Conservation (phyloP, 2,329 filamentous ascomycete genomes). For the Penicillium sp. region DNA sequence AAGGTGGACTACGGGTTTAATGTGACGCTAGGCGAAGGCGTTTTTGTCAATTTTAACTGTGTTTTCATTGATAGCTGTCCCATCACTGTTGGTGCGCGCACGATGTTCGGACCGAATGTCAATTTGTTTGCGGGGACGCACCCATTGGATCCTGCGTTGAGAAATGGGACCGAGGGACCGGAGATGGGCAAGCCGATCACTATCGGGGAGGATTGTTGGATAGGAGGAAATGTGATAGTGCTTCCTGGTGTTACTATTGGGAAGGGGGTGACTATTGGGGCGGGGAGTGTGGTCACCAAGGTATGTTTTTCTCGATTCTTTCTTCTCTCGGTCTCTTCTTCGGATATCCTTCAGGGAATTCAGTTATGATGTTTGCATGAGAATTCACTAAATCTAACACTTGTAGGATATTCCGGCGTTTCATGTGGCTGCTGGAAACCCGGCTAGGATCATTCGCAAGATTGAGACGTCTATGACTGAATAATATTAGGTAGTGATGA, state of each 20-base stretch:
- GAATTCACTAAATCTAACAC: neutral
- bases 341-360: too few species aligned
- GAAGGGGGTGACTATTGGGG: slow-evolving; percentile 69
- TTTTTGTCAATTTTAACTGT: slow-evolving; percentile 74
- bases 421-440: slow-evolving; percentile 43
- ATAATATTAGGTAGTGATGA: neutral
- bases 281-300: slow-evolving; percentile 80
- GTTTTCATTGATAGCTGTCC: slow-evolving; percentile 74
- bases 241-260: slow-evolving; percentile 78
- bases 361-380: too few species aligned
- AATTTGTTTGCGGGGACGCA: slow-evolving; percentile 73
- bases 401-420: slow-evolving; percentile 42
- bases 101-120: slow-evolving; percentile 75
- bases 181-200: slow-evolving; percentile 71
- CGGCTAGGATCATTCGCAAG: slow-evolving; percentile 38
- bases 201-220: slow-evolving; percentile 79
- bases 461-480: slow-evolving; percentile 38
- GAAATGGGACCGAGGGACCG: slow-evolving; percentile 72
- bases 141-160: slow-evolving; percentile 69
- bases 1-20: slow-evolving; percentile 77
- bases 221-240: slow-evolving; percentile 69
- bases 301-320: slow-evolving; percentile 27
- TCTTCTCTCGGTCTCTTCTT: too few species aligned
- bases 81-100: slow-evolving; percentile 73
- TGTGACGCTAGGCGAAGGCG: slow-evolving; percentile 65